phyloP scores from a whole-genome alignment of 164 flowering plant species.

The Magnolia sinica region DNA sequence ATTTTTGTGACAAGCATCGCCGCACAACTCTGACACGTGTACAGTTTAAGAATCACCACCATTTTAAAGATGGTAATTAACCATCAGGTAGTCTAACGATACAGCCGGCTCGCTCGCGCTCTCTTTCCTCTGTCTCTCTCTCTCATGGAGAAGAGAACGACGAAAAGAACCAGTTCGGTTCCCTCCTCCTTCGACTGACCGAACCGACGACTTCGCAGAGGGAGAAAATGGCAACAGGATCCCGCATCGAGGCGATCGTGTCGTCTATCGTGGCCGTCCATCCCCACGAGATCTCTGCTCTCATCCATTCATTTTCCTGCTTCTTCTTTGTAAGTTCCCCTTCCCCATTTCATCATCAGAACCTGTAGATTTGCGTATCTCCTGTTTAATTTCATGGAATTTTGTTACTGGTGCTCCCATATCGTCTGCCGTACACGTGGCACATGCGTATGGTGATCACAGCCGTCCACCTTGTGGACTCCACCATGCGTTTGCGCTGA shows the following conservation, averaged over 20 bases:
- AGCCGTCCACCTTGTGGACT: not conserved
- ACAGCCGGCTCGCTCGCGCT: no score
- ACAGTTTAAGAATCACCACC: no score
- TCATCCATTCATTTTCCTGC: slow-evolving; percentile 72
- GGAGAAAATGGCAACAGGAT: not conserved
- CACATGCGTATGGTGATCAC: not conserved
- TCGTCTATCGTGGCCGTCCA: slow-evolving; percentile 66
- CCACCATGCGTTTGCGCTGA: no score
- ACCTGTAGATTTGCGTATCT: no score
- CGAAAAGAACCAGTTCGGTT: not conserved
- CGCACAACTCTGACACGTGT: no score
- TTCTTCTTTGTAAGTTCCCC: slow-evolving; percentile 81
- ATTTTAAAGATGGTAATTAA: no score
- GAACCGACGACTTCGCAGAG: not conserved
- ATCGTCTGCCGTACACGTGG: not conserved
- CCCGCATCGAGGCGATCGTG: slow-evolving; percentile 48
- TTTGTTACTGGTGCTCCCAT: not conserved
- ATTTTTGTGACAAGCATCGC: no score
- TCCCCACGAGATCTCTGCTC: slow-evolving; percentile 77
- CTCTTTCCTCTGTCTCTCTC: no score
- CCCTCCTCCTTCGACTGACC: not conserved
- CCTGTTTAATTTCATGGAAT: not conserved
- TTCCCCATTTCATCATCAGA: not conserved
- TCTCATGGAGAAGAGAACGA: no score
- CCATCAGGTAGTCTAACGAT: no score